Conservation (phyloP, 108 stramenopile genomes). For the Cafeteria roenbergensis region DNA sequence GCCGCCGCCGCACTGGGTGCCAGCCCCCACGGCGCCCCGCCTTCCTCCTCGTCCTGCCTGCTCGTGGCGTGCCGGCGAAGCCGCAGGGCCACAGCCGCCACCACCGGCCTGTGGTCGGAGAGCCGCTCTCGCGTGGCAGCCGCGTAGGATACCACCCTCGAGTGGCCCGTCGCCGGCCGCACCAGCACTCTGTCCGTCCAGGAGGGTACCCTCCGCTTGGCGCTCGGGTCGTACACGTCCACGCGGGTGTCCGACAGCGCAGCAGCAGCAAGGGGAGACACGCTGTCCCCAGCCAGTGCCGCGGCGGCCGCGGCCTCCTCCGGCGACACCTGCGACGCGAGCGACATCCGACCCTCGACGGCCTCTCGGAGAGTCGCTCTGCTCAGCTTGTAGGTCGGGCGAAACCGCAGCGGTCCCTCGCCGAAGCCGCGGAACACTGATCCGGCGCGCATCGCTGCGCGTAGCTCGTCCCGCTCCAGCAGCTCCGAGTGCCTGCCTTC, state of each 20-base stretch:
- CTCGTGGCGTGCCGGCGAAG: neutral
- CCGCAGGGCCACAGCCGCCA: constrained; percentile 13
- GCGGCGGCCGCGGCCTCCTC: neutral
- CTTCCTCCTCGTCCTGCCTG: neutral
- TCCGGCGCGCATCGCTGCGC: constrained; percentile 30
- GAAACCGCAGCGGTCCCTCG: constrained; percentile 36
- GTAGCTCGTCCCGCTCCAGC: constrained; percentile 52
- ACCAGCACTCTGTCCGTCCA: constrained; percentile 40
- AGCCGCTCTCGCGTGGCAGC: neutral
- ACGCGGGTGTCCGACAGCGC: constrained; percentile 23
- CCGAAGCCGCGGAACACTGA: constrained; percentile 29
- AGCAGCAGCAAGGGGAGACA: constrained; percentile 1
- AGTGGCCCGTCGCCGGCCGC: neutral
- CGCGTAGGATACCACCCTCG: neutral
- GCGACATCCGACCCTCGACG: too few species aligned
- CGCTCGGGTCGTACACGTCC: constrained; percentile 30
- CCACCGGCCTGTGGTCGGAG: constrained; percentile 31
- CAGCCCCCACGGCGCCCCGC: too few species aligned
- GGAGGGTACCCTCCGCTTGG: constrained; percentile 33
- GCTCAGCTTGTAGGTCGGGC: constrained; percentile 51
- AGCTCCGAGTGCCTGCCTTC: constrained; percentile 47
- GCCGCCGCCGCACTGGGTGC: too few species aligned
- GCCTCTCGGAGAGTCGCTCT: constrained; percentile 18
- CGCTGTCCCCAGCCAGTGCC: neutral
- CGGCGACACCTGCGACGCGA: neutral